Conservation (phyloP, 176 grass and related monocot species). For the Carex kokanica region DNA sequence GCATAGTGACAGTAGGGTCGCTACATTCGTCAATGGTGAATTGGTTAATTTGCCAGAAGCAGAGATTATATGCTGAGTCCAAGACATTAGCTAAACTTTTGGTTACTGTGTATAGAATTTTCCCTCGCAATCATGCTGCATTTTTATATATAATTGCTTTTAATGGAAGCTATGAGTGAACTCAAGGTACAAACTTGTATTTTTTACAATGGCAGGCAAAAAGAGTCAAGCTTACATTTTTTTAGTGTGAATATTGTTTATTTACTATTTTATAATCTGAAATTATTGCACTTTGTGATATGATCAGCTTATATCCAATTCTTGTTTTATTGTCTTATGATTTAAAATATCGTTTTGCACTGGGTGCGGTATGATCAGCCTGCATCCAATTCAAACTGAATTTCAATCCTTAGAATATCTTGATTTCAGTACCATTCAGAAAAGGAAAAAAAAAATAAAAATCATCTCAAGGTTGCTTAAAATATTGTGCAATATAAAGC, state of each 20-base stretch:
- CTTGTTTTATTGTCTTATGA: background rate
- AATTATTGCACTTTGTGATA: background rate
- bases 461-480: too few relatives aligned
- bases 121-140: background rate
- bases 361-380: background rate
- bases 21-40: slow-evolving; percentile 46
- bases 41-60: slow-evolving; percentile 16
- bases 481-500: too few relatives aligned
- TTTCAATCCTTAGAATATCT: background rate
- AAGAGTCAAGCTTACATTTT: background rate
- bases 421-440: too few relatives aligned
- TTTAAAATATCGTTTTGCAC: background rate
- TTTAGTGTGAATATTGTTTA: background rate
- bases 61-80: slow-evolving; percentile 7
- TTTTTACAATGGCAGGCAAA: background rate
- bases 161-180: background rate
- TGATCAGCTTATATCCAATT: background rate
- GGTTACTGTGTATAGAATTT: background rate
- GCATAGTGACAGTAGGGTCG: slow-evolving; percentile 43
- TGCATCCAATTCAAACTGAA: background rate
- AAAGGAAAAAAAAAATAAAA: too few relatives aligned
- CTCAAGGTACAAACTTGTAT: background rate
- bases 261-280: background rate
- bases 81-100: background rate
- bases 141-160: background rate